Conservation (phyloP, 371 early-diverging fungal species). For the Mucor velutinosus region DNA sequence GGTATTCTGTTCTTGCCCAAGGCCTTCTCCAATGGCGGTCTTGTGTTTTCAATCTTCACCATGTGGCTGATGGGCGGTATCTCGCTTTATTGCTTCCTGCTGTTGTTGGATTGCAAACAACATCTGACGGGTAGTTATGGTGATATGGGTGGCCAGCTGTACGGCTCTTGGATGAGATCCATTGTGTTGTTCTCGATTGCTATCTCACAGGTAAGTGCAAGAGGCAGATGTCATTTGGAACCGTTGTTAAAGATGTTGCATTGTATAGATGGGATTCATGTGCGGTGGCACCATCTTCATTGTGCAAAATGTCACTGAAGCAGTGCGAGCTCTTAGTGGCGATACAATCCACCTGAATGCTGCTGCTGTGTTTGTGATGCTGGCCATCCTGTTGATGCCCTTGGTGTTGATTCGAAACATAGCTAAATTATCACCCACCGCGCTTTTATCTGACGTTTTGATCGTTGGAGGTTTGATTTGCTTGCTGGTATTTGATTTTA, state of each 20-base stretch:
- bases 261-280: slow-evolving; percentile 78
- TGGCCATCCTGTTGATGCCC: slow-evolving; percentile 55
- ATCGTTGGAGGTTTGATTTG: slow-evolving; percentile 77
- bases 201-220: slow-evolving; percentile 66
- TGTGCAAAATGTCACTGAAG: slow-evolving; percentile 74
- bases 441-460: slow-evolving; percentile 86
- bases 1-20: slow-evolving; percentile 82
- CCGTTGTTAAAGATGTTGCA: not conserved
- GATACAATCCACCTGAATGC: slow-evolving; percentile 45
- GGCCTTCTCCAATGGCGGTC: slow-evolving; percentile 82
- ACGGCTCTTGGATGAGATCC: slow-evolving; percentile 79
- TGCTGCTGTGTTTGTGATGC: slow-evolving; percentile 18
- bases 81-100: slow-evolving; percentile 69
- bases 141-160: slow-evolving; percentile 84
- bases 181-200: slow-evolving; percentile 83
- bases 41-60: slow-evolving; percentile 65
- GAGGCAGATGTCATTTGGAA: not conserved
- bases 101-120: slow-evolving; percentile 69
- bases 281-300: slow-evolving; percentile 89
- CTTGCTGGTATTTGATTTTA: slow-evolving; percentile 33
- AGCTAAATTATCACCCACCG: slow-evolving; percentile 78
- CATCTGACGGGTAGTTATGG: slow-evolving; percentile 82
- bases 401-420: slow-evolving; percentile 87
- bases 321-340: slow-evolving; percentile 65
- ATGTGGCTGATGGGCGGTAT: slow-evolving; percentile 68